phyloP scores from a whole-genome alignment of 106 monocot species.

The Platanthera guangdongensis region DNA sequence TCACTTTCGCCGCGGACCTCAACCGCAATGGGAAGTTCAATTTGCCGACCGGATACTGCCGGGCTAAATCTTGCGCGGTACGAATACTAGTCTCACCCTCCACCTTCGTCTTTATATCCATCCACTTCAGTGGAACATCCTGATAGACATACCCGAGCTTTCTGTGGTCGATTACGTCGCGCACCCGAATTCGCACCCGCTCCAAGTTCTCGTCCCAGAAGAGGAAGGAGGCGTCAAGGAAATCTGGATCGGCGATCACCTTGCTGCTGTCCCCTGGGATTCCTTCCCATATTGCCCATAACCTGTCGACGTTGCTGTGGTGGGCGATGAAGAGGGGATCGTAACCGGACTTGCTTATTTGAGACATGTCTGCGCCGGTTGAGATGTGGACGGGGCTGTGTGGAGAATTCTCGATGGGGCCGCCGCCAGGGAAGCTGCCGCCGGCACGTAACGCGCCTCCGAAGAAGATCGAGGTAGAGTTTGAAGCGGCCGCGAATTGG shows the following conservation, averaged over 20 bases:
- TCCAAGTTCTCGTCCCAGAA: conserved; percentile 36
- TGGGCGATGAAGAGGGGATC: conserved; percentile 21
- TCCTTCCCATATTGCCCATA: conserved; percentile 9
- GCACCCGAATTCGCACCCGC: conserved; percentile 18
- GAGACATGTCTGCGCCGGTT: conserved; percentile 2
- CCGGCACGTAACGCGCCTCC: not conserved
- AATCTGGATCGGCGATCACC: conserved; percentile 15
- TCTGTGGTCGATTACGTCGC: not conserved
- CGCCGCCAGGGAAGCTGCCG: not conserved
- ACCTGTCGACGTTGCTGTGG: conserved; percentile 18
- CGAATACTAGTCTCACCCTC: not conserved
- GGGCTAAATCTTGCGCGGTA: not conserved
- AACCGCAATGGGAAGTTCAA: not conserved
- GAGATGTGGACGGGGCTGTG: not conserved
- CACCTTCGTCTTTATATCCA: not conserved
- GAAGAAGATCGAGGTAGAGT: not conserved
- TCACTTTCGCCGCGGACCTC: not conserved
- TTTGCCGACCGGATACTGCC: not conserved
- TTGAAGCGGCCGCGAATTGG: not conserved
- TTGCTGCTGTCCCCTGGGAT: not conserved
- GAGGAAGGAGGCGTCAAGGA: conserved; percentile 11
- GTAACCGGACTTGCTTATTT: not conserved
- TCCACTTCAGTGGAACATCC: conserved; percentile 5
- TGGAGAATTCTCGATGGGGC: not conserved
- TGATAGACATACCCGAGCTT: conserved; percentile 10